Percentiles rank a stretch among this genome's conserved stretches.
phyloP scores from a whole-genome alignment of 2,329 filamentous ascomycete genomes.

The Fusarium nurragi region DNA sequence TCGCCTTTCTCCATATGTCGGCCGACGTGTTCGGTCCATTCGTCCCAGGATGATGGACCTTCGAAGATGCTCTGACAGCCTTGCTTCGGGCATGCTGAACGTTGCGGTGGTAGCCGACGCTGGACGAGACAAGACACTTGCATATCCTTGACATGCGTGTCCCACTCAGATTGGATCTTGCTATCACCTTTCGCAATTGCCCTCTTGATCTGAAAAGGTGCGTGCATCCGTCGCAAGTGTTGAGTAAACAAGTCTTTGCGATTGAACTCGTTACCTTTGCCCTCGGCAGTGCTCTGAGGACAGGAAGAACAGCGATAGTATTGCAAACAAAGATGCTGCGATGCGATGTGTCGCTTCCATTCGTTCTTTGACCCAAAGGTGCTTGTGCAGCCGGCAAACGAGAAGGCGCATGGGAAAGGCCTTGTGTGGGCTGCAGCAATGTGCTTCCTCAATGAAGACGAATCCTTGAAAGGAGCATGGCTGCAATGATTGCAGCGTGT shows the following conservation, averaged over 20 bases:
- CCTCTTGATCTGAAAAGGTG: constrained; percentile 71
- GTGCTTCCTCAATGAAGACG: constrained; percentile 72
- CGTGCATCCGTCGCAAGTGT: constrained; percentile 93
- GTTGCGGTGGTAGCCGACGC: constrained; percentile 74
- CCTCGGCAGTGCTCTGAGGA: constrained; percentile 62
- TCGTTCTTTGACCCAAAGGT: constrained; percentile 95
- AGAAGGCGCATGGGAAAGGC: constrained; percentile 86
- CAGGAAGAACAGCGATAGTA: constrained; percentile 73
- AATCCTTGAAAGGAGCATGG: constrained; percentile 73
- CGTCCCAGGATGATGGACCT: constrained; percentile 82
- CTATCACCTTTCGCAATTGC: constrained; percentile 65
- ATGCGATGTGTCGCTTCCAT: constrained; percentile 95
- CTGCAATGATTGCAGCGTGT: constrained; percentile 69
- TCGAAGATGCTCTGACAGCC: constrained; percentile 78
- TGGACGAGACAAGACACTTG: constrained; percentile 77
- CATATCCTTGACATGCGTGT: constrained; percentile 73
- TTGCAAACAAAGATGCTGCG: constrained; percentile 81
- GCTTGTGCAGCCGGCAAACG: constrained; percentile 82
- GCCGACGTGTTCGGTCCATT: constrained; percentile 92
- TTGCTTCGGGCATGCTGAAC: constrained; percentile 74
- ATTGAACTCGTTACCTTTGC: constrained; percentile 80
- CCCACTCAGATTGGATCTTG: constrained; percentile 70
- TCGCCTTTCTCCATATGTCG: constrained; percentile 84
- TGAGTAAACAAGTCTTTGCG: constrained; percentile 96
- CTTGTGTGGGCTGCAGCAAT: constrained; percentile 74